Evolutionary conservation across 148 eudicot species (phyloP), one percentile per base, ranked within the genome.

Genomic region (Vaccinium myrtillus): DNA sequence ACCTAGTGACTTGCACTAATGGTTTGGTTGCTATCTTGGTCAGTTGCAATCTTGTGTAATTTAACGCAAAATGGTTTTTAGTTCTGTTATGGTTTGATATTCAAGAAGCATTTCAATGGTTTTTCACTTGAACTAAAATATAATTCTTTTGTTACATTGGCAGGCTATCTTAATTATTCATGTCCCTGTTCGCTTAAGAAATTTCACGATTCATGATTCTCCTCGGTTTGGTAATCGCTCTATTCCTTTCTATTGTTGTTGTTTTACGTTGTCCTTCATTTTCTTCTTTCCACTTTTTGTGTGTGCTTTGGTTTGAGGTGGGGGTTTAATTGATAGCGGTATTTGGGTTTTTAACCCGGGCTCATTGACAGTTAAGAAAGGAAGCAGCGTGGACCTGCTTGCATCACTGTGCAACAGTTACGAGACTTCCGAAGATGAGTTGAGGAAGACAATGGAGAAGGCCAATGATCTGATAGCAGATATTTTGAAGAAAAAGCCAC

Each of bases 81-180:
- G 48, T 79, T 59, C 19, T 51, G 46, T 84, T 70, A 6, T 61
- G 55, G 51, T 49, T 75, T 61, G 63, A 36, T 73, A 25, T 32
- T 80, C 43, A 21, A 81, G 39, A 81, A 59, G 53, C 84, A 15
- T 39, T 73, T 36, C 39, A 30, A 36, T 73, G 21, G 77, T 39
- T 73, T 32, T 39, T 67, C 32, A 4, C 30, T 30, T 25, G 39
- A 4, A 13, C 74, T 69, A 69, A 69, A 69, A 39, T 30, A 27
- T 21, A 9, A 13, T 67, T 12, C 30, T 69, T 4, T 30, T 30
- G 39, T 69, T 69, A 69, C 70, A 84, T 83, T 81, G 75, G 83
- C 98, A 97, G 99, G 98, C 96, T 55, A 92, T 97, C 85, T 88
- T 97, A 89, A 87, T 97, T 77, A 87, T 97, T 87, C 99, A 97